Evolutionary conservation across 2,329 filamentous ascomycete species (phyloP).

Genomic region (Furcasterigmium sp.): DNA sequence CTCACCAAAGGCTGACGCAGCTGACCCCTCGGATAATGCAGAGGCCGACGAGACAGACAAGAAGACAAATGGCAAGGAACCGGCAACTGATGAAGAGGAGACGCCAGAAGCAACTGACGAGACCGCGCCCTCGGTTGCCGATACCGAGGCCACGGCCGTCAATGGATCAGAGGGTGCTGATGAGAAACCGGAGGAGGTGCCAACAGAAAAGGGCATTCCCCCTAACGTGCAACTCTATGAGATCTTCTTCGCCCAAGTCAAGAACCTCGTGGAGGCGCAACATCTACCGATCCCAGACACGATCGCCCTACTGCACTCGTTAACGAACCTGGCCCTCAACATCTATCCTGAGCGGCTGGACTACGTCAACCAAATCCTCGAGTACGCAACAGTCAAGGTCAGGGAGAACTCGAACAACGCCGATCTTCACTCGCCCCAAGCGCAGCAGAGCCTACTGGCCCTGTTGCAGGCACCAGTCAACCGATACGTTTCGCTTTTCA

Average conservation of each 20-base stretch:
- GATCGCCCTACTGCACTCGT: constrained; percentile 87
- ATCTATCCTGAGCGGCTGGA: constrained; percentile 91
- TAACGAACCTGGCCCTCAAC: constrained; percentile 89
- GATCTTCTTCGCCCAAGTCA: constrained; percentile 94
- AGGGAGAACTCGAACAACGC: constrained; percentile 87
- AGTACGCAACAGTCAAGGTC: constrained; percentile 83
- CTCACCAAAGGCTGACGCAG: constrained; percentile 8
- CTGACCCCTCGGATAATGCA: constrained; percentile 4
- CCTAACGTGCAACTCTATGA: constrained; percentile 87
- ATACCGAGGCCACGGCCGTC: constrained; percentile 41
- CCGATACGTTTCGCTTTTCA: constrained; percentile 90
- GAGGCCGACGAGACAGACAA: constrained; percentile 16
- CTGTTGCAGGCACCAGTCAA: constrained; percentile 88
- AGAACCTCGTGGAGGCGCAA: constrained; percentile 87
- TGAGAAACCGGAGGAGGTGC: constrained; percentile 15
- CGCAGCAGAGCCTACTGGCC: constrained; percentile 83
- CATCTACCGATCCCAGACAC: constrained; percentile 91
- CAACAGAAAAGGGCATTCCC: constrained; percentile 52
- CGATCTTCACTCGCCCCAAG: constrained; percentile 83
- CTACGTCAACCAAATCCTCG: constrained; percentile 90
- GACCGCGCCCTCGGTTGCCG: constrained; percentile 34
- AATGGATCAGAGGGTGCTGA: constrained; percentile 34
- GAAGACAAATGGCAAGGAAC: constrained; percentile 19
- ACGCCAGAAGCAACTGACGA: constrained; percentile 19
- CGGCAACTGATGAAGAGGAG: neutral